These are phyloP conservation scores for Saprolegnia parasitica DNA, from an alignment of 352 stramenopile genomes.

Conservation along the genomic window DNA sequence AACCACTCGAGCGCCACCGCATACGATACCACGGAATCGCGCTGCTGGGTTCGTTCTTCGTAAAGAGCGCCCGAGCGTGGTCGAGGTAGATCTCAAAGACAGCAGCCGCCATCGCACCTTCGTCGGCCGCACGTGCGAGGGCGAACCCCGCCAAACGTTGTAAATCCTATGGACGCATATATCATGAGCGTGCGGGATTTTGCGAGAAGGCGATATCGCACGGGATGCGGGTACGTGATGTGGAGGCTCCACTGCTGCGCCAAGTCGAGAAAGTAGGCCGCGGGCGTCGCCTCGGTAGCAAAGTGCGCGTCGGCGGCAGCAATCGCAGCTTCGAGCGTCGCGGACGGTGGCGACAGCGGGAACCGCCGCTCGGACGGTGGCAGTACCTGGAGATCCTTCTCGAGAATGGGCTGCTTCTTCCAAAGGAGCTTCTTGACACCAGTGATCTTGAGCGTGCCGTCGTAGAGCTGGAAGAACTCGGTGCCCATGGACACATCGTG, in stretches of 20 bases:
- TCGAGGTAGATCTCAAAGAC: slow-evolving; percentile 21
- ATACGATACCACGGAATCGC: slow-evolving; percentile 22
- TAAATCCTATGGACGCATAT: slow-evolving; percentile 26
- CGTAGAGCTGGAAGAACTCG: slow-evolving; percentile 77
- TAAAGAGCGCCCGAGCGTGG: neutral
- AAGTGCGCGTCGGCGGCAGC: slow-evolving; percentile 7
- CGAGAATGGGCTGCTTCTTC: slow-evolving; percentile 36
- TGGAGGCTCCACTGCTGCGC: slow-evolving; percentile 11
- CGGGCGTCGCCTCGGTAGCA: neutral
- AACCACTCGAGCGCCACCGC: neutral
- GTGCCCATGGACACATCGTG: slow-evolving; percentile 69
- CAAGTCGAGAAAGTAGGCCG: slow-evolving; percentile 18
- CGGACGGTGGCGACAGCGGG: slow-evolving; percentile 30
- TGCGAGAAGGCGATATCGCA: no score
- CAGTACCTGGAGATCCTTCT: slow-evolving; percentile 35
- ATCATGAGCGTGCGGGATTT: neutral
- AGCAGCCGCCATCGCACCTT: neutral
- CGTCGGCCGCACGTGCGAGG: neutral
- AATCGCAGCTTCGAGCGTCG: slow-evolving; percentile 23
- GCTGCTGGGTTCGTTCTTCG: neutral
- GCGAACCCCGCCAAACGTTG: slow-evolving; percentile 20
- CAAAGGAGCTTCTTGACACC: slow-evolving; percentile 73
- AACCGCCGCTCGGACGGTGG: slow-evolving; percentile 30
- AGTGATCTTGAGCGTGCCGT: slow-evolving; percentile 66
- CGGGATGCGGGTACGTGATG: slow-evolving; percentile 27